Evolutionary conservation across 1,139 yeast genomes (phyloP).

Genomic region (Petasospora fabianii): DNA sequence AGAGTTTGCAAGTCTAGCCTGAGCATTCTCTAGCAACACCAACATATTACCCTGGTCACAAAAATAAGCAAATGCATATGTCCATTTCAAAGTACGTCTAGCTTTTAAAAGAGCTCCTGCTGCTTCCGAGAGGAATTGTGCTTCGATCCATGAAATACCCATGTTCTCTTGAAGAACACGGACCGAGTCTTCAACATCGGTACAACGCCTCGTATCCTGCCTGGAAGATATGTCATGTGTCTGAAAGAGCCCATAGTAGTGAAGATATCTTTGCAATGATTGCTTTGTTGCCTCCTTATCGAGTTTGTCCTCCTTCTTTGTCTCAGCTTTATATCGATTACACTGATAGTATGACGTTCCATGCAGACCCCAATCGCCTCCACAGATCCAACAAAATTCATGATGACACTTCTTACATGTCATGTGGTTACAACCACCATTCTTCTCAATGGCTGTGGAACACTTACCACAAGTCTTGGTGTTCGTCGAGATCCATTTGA

Average conservation of each 20-base stretch:
- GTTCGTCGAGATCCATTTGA: slow-evolving; percentile 84
- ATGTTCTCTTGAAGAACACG: slow-evolving; percentile 58
- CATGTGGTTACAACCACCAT: slow-evolving; percentile 98
- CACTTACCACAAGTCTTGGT: slow-evolving; percentile 77
- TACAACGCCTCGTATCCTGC: slow-evolving; percentile 64
- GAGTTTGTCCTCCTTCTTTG: slow-evolving; percentile 30
- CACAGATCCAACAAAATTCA: slow-evolving; percentile 94
- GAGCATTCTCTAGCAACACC: slow-evolving; percentile 76
- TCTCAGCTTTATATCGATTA: slow-evolving; percentile 46
- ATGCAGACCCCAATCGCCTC: slow-evolving; percentile 75
- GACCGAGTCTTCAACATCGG: slow-evolving; percentile 61
- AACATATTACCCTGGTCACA: slow-evolving; percentile 53
- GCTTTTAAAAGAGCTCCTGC: slow-evolving; percentile 63
- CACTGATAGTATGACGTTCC: slow-evolving; percentile 65
- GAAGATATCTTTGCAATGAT: slow-evolving; percentile 65
- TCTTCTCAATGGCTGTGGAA: slow-evolving; percentile 58
- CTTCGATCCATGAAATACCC: slow-evolving; percentile 84
- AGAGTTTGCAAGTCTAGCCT: slow-evolving; percentile 63
- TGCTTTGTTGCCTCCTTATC: slow-evolving; percentile 31
- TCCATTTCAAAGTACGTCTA: slow-evolving; percentile 83
- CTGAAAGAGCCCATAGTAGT: slow-evolving; percentile 71
- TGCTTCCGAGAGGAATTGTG: slow-evolving; percentile 76
- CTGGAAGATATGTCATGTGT: slow-evolving; percentile 77
- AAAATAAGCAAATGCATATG: slow-evolving; percentile 79
- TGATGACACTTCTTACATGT: slow-evolving; percentile 70